A percentile compares a stretch with the other conserved stretches of the same genome.
Conservation (phyloP, 495 filamentous ascomycete genomes). For the Neurospora tetraspora region DNA sequence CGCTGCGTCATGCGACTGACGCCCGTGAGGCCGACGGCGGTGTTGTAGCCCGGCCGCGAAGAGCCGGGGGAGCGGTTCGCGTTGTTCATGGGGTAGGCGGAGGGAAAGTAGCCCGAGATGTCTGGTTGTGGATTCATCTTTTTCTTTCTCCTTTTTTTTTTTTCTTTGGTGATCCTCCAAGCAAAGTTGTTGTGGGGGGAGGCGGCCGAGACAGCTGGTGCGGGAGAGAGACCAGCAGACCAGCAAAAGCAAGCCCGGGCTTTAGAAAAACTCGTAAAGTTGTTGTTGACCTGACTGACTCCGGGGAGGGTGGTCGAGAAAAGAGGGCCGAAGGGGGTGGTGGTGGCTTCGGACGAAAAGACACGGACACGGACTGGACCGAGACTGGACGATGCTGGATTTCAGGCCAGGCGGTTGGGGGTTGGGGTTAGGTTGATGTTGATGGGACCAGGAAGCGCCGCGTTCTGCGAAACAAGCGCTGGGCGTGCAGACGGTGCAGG, state of each 20-base stretch:
- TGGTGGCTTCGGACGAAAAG: neutral
- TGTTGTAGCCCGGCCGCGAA: constrained; percentile 37
- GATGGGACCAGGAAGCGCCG: neutral
- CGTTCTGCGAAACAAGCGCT: neutral
- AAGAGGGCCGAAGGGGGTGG: neutral
- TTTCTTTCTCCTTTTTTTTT: neutral
- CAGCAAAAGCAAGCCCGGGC: constrained; percentile 1
- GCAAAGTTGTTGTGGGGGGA: neutral
- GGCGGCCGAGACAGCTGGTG: constrained; percentile 14
- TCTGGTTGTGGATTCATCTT: constrained; percentile 26
- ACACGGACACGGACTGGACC: neutral
- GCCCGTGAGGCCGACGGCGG: constrained; percentile 53
- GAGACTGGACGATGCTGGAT: neutral
- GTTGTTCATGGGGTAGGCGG: constrained; percentile 18
- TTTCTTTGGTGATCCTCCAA: neutral
- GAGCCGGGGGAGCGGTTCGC: constrained; percentile 34
- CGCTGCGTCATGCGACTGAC: constrained; percentile 55
- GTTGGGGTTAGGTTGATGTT: neutral
- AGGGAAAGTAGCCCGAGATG: constrained; percentile 13
- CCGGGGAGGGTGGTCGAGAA: neutral
- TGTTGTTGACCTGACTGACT: neutral
- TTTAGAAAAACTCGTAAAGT: neutral
- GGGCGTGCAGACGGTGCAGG: neutral
- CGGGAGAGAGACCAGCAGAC: constrained; percentile 9
- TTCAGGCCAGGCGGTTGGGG: neutral